Conservation (phyloP, 2,329 filamentous ascomycete genomes). For the Fusarium napiforme region DNA sequence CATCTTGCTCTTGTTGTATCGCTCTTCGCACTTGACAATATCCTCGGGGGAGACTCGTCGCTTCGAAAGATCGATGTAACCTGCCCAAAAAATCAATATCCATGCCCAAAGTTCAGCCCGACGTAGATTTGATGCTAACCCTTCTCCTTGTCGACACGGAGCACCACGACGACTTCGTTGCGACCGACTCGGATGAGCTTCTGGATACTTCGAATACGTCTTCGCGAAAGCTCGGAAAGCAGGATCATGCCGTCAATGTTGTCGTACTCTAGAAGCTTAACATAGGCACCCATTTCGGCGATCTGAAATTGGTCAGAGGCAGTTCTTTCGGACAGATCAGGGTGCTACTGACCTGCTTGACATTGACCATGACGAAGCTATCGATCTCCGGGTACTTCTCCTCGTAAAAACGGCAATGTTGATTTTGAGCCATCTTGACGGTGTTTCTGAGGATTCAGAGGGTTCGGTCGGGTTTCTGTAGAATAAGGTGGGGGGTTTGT, state of each 20-base stretch:
- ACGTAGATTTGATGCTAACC: constrained; percentile 59
- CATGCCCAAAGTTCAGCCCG: constrained; percentile 34
- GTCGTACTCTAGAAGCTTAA: constrained; percentile 99
- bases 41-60: constrained; percentile 97
- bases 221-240: constrained; percentile 94
- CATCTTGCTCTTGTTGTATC: constrained; percentile 99
- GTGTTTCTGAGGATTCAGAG: constrained; percentile 48
- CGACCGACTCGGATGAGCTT: constrained; percentile 98
- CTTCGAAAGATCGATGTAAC: constrained; percentile 99
- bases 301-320: constrained; percentile 67
- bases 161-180: constrained; percentile 98
- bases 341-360: constrained; percentile 80
- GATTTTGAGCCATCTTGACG: constrained; percentile 84
- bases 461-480: constrained; percentile 39
- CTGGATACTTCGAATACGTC: constrained; percentile 98
- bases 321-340: constrained; percentile 15
- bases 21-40: constrained; percentile 97
- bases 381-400: constrained; percentile 96
- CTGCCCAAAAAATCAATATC: constrained; percentile 44
- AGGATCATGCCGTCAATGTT: constrained; percentile 99
- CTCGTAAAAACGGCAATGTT: constrained; percentile 97
- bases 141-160: constrained; percentile 99
- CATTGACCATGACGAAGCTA: constrained; percentile 99
- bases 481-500: constrained; percentile 46
- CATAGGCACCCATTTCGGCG: constrained; percentile 99